Evolutionary conservation across 306 rosid genomes (phyloP).

Genomic region (Castanea sativa): DNA sequence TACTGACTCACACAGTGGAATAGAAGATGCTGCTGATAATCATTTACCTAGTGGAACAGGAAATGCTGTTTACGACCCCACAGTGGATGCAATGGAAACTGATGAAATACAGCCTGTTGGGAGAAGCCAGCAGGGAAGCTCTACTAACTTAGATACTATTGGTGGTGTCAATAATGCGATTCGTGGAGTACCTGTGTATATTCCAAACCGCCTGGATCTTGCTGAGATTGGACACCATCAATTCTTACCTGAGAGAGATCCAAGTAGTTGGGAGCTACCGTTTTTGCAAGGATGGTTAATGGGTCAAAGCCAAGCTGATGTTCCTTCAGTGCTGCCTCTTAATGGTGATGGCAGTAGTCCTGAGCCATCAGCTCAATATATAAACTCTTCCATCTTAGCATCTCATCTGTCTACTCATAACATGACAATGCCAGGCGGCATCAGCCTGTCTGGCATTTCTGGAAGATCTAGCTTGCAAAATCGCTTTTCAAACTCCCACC

Average conservation of each 20-base stretch:
- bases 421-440: slow-evolving; percentile 14
- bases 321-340: slow-evolving; percentile 29
- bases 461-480: slow-evolving; percentile 19
- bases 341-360: slow-evolving; percentile 12
- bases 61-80: slow-evolving; percentile 28
- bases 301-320: slow-evolving; percentile 43
- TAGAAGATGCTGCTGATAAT: slow-evolving; percentile 24
- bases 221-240: slow-evolving; percentile 39
- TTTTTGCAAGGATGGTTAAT: slow-evolving; percentile 44
- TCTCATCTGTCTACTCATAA: slow-evolving; percentile 8
- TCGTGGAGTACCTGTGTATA: slow-evolving; percentile 29
- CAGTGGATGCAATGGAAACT: slow-evolving; percentile 37
- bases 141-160: slow-evolving; percentile 33
- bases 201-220: slow-evolving; percentile 26
- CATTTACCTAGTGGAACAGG: slow-evolving; percentile 42
- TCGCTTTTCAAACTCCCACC: slow-evolving; percentile 19
- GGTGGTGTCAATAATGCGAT: slow-evolving; percentile 24
- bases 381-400: slow-evolving; percentile 20
- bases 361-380: slow-evolving; percentile 28
- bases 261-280: slow-evolving; percentile 39
- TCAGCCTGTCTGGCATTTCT: slow-evolving; percentile 11
- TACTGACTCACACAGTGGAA: slow-evolving; percentile 28
- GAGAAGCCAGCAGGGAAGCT: slow-evolving; percentile 38
- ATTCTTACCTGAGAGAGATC: slow-evolving; percentile 30
- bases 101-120: slow-evolving; percentile 29